Evolutionary conservation across 805 yeast genomes (phyloP).

Genomic region (Nakazawaea ernobii): DNA sequence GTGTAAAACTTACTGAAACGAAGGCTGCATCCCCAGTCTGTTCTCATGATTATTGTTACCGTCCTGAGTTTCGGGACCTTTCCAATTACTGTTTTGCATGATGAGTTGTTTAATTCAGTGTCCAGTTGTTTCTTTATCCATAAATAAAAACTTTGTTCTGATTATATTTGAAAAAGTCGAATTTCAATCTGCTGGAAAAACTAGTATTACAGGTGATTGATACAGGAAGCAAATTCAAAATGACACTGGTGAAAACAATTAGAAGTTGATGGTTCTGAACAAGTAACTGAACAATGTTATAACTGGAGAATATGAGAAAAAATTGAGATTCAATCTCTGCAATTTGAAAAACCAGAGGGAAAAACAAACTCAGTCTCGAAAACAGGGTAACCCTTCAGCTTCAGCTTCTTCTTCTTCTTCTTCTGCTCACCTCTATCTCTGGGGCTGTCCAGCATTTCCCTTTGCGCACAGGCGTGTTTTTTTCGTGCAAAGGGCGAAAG

Average conservation of each 20-base stretch:
- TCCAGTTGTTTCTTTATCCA: not conserved
- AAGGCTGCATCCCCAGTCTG: slow-evolving; percentile 22
- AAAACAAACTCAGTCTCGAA: not conserved
- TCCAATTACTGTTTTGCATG: slow-evolving; percentile 16
- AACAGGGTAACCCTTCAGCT: slow-evolving; percentile 1
- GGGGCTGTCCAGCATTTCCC: not conserved
- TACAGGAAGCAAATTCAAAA: no score
- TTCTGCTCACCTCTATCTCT: not conserved
- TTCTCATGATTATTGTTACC: slow-evolving; percentile 12
- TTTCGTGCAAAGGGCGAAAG: not conserved
- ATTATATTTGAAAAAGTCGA: no score
- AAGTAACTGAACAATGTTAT: no score
- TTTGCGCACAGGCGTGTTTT: no score
- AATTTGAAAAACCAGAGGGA: not conserved
- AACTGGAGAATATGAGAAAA: no score
- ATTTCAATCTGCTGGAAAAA: no score
- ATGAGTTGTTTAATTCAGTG: not conserved
- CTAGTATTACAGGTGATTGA: no score
- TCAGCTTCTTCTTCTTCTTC: no score
- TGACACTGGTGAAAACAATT: no score
- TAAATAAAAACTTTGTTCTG: not conserved
- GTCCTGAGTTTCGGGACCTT: slow-evolving; percentile 12
- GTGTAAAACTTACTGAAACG: slow-evolving; percentile 20
- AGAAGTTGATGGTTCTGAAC: no score
- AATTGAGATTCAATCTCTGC: not conserved